Evolutionary conservation across 1,284 basidiomycete species (phyloP).

Genomic region (Xerocomus minutiporus): DNA sequence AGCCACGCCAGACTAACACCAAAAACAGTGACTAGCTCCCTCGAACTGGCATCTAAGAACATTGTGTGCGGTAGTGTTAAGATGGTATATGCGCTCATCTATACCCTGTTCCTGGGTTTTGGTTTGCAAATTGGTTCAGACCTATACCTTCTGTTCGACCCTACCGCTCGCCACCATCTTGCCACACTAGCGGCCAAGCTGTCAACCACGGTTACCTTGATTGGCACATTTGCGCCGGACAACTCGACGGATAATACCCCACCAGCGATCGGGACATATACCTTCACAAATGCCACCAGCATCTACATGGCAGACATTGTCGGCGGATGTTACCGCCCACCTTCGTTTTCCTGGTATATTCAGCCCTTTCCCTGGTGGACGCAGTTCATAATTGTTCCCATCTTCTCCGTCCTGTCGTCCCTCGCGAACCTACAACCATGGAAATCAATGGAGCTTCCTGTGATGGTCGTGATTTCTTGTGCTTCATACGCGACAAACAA

Average conservation of each 20-base stretch:
- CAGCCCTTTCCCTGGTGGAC: conserved; percentile 76
- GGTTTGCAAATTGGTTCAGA: conserved; percentile 87
- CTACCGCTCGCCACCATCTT: conserved; percentile 49
- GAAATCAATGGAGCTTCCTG: conserved; percentile 63
- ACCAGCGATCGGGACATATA: conserved; percentile 63
- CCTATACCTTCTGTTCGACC: conserved; percentile 76
- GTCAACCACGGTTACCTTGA: conserved; percentile 46
- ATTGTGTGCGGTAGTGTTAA: conserved; percentile 84
- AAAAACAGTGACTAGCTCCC: conserved; percentile 70
- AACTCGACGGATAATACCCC: conserved; percentile 52
- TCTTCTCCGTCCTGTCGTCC: conserved; percentile 73
- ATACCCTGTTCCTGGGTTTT: conserved; percentile 86
- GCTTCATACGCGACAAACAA: conserved; percentile 74
- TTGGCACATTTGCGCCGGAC: conserved; percentile 66
- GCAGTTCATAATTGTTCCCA: conserved; percentile 73
- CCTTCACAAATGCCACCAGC: conserved; percentile 57
- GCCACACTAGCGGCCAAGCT: conserved; percentile 48
- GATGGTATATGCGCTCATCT: conserved; percentile 88
- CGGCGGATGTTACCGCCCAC: conserved; percentile 67
- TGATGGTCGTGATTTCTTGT: conserved; percentile 86
- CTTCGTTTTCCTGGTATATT: conserved; percentile 68
- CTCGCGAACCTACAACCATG: conserved; percentile 76
- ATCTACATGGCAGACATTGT: conserved; percentile 44
- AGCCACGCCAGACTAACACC: conserved; percentile 9
- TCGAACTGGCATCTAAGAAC: conserved; percentile 85